Conservation (phyloP, 805 yeast species). For the Kazachstania taianensis region DNA sequence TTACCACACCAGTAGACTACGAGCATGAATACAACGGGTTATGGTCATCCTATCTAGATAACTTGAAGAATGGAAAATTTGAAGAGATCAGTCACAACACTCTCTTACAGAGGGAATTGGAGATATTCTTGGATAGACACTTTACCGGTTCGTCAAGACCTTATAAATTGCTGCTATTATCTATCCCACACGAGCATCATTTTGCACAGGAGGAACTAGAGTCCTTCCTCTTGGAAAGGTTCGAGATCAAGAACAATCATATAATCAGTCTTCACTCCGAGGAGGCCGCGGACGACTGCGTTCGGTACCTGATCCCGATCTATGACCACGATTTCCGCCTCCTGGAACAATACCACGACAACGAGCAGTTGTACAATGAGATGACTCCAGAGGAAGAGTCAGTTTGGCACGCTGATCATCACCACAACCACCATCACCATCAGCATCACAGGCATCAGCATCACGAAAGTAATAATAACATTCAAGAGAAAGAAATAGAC, state of each 20-base stretch:
- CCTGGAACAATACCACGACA: background rate
- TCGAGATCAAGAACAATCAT: slow-evolving; percentile 1
- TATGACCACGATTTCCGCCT: slow-evolving; percentile 2
- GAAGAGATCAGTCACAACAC: slow-evolving; percentile 24
- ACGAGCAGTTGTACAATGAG: background rate
- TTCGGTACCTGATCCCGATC: slow-evolving; percentile 2
- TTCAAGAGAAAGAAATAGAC: too few relatives aligned
- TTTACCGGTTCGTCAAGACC: background rate
- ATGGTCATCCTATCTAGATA: slow-evolving; percentile 29
- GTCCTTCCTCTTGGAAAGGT: slow-evolving; percentile 1
- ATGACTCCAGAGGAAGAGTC: background rate
- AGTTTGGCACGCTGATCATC: background rate
- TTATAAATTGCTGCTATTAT: slow-evolving; percentile 1
- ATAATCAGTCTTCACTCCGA: background rate
- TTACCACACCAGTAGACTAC: too few relatives aligned
- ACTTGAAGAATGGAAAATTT: slow-evolving; percentile 26
- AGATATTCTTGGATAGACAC: slow-evolving; percentile 13
- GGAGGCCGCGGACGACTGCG: background rate
- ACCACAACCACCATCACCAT: too few relatives aligned
- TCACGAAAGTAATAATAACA: too few relatives aligned
- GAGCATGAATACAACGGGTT: too few relatives aligned
- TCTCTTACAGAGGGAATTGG: slow-evolving; percentile 12
- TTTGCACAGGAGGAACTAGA: background rate
- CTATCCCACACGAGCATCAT: background rate
- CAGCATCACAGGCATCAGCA: too few relatives aligned